A percentile compares a stretch with the other conserved stretches of the same genome.
Conservation (phyloP, 306 rosid genomes). For the Lathyrus tuberosus region DNA sequence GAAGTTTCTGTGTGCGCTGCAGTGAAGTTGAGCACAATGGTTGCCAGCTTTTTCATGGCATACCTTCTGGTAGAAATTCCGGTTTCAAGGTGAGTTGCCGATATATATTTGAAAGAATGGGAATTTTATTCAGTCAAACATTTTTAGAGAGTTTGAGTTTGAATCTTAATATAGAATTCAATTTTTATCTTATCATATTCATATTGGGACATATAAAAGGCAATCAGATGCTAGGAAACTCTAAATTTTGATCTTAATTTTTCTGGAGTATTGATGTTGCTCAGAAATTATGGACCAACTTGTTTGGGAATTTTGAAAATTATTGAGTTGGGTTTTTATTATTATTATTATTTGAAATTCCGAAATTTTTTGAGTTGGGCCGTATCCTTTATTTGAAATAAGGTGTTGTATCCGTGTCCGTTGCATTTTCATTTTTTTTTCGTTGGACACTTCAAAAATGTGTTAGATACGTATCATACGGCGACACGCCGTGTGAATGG, state of each 20-base stretch:
- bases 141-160: slow-evolving; percentile 26
- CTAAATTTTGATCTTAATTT: not conserved
- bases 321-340: no score
- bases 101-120: slow-evolving; percentile 25
- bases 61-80: slow-evolving; percentile 83
- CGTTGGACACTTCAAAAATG: no score
- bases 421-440: no score
- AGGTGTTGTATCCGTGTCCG: no score
- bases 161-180: slow-evolving; percentile 22
- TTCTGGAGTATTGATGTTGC: slow-evolving; percentile 11
- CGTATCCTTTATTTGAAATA: no score
- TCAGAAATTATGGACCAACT: slow-evolving; percentile 6
- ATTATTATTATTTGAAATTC: no score
- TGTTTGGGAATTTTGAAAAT: slow-evolving; percentile 18
- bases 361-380: no score
- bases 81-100: slow-evolving; percentile 82
- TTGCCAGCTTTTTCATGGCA: slow-evolving; percentile 71
- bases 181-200: not conserved
- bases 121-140: slow-evolving; percentile 7
- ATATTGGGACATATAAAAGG: slow-evolving; percentile 37
- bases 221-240: slow-evolving; percentile 26
- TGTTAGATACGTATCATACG: no score
- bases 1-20: slow-evolving; percentile 91
- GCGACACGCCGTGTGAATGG: no score
- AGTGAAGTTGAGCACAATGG: slow-evolving; percentile 94